Conservation (phyloP, 164 flowering plant species). For the Vitis riparia region DNA sequence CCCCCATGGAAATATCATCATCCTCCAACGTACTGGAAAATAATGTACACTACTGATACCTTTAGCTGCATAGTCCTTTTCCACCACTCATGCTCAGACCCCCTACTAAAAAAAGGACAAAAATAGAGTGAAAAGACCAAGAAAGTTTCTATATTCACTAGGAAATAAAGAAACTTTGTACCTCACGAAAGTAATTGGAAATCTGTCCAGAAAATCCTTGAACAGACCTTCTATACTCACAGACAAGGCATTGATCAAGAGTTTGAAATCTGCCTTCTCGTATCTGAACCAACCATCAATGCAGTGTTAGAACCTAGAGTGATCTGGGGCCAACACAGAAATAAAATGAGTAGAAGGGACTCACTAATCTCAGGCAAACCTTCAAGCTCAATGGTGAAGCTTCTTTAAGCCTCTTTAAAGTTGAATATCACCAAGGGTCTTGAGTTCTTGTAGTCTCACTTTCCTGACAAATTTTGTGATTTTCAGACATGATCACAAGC, state of each 20-base stretch:
- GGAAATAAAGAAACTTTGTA: conserved; percentile 4
- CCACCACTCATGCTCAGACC: conserved; percentile 47
- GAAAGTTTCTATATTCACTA: background rate
- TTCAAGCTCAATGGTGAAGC: conserved; percentile 52
- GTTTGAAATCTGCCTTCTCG: conserved; percentile 52
- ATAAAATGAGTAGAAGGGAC: conserved; percentile 5
- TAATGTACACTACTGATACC: conserved; percentile 22
- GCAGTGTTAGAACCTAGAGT: background rate
- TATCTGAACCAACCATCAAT: conserved; percentile 27
- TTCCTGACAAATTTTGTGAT: conserved; percentile 26
- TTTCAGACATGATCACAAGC: background rate
- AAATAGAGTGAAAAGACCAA: background rate
- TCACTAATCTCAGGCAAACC: conserved; percentile 52
- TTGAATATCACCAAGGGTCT: conserved; percentile 39
- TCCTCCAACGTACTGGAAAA: background rate
- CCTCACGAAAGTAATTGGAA: conserved; percentile 45
- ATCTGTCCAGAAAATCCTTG: conserved; percentile 33
- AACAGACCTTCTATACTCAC: conserved; percentile 49
- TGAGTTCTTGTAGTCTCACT: conserved; percentile 31
- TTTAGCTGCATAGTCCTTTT: conserved; percentile 44
- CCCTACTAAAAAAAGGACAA: conserved; percentile 24
- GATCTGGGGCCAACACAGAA: too few species aligned
- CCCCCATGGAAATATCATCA: background rate
- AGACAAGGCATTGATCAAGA: conserved; percentile 44
- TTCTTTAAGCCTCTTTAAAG: conserved; percentile 37